Percentiles rank a stretch among this genome's conserved stretches.
These are phyloP conservation scores for Mycena capillaripes DNA, from an alignment of 768 basidiomycete genomes.

Conservation along the genomic window DNA sequence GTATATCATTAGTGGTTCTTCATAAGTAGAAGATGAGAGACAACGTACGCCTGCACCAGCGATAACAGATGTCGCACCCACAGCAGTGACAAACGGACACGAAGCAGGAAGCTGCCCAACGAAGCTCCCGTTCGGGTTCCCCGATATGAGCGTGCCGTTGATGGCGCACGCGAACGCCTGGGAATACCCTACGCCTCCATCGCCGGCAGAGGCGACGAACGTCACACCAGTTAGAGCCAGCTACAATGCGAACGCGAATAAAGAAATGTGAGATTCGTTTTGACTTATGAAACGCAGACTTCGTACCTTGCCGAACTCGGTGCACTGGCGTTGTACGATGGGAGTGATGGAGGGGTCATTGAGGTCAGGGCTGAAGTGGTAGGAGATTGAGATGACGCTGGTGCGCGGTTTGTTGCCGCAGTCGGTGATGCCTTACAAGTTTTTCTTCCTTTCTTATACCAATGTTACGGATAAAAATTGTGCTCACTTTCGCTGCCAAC, in stretches of 20 bases:
- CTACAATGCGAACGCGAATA: no score
- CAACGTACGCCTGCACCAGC: slow-evolving; percentile 18
- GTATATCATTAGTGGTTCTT: no score
- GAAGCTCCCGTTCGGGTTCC: slow-evolving; percentile 21
- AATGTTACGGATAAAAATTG: neutral
- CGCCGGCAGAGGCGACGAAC: slow-evolving; percentile 22
- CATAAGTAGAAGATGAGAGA: no score
- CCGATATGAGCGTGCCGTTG: slow-evolving; percentile 13
- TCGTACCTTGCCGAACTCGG: slow-evolving; percentile 27
- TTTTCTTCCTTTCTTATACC: neutral
- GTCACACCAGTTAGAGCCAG: slow-evolving; percentile 24
- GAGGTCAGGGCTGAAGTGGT: slow-evolving; percentile 31
- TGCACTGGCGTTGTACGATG: slow-evolving; percentile 25
- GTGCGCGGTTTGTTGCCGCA: slow-evolving; percentile 25
- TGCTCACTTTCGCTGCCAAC: slow-evolving; percentile 17
- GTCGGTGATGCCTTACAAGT: slow-evolving; percentile 24
- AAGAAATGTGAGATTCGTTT: no score
- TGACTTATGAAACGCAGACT: no score
- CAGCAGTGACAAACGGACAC: slow-evolving; percentile 21
- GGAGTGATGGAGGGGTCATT: slow-evolving; percentile 27
- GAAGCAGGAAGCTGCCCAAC: slow-evolving; percentile 23
- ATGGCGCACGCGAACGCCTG: slow-evolving; percentile 15
- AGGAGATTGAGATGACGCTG: slow-evolving; percentile 28
- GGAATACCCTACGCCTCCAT: slow-evolving; percentile 28
- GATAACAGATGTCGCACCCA: slow-evolving; percentile 21